Base-by-base conservation (phyloP, 164 flowering plant species). In the Piper betle region DNA sequence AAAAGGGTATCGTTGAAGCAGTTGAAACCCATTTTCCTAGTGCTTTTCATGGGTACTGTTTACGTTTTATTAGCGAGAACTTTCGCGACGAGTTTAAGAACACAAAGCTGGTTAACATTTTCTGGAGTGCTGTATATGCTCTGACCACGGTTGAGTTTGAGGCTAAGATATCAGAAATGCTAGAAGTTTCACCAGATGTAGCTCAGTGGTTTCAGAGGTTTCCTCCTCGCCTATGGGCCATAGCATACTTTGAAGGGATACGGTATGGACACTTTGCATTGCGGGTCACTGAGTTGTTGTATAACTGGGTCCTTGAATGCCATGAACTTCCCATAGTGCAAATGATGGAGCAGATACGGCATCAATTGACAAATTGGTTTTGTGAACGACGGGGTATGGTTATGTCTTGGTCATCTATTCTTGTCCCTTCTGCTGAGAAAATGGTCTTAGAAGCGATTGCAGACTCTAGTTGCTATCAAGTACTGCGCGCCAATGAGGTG, bases 121-220 rank as follows among this genome's bases (percentile, higher is more conserved):
- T 92, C 59, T 92, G 98, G 98, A 92, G 79, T 79, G 96, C 98
- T 60, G 98, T 84, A 4, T 92, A 92, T 77, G 91, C 96, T 8
- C 90, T 89, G 67, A 89, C 98, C 5, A 63, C 88, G 20, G 75
- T 67, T 52, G 98, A 92, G 66, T 92, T 92, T 74, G 96, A 92
- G 54, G 73, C 78, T 68, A 89, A 82, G 73, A 74, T 89, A 10
- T 41, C 84, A 58, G 98, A 92, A 77, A 92, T 92, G 98, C 78
- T 75, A 33, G 91, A 82, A 67, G 75, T 92, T 55, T 82, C 89
- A 33, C 88, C 73, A 64, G 96, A 89, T 66, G 84, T 89, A 33
- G 58, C 87, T 60, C 72, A 74, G 12, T 92, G 98, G 98, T 78
- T 87, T 74, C 81, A 79, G 55, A 79, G 64, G 16, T 89, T 75